Conservation (phyloP, 805 yeast genomes). For the Candida silvicultrix region DNA sequence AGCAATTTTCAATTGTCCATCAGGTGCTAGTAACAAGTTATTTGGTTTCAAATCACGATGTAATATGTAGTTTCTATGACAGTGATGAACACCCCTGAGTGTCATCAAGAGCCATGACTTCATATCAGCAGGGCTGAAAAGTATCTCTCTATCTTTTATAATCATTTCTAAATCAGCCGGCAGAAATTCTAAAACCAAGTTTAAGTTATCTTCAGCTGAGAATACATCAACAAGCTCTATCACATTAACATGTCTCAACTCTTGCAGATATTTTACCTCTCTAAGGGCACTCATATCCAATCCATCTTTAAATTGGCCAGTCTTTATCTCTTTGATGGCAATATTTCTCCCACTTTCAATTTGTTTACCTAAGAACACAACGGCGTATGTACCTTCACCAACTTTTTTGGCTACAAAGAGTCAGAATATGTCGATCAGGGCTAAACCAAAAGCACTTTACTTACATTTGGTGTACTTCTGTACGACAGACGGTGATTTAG, state of each 20-base stretch:
- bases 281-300: slow-evolving; percentile 96
- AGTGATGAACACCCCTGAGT: slow-evolving; percentile 88
- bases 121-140: slow-evolving; percentile 81
- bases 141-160: slow-evolving; percentile 68
- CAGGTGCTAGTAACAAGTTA: slow-evolving; percentile 79
- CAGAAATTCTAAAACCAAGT: slow-evolving; percentile 85
- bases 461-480: slow-evolving; percentile 4
- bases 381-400: slow-evolving; percentile 99
- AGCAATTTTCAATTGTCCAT: slow-evolving; percentile 86
- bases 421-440: slow-evolving; percentile 1
- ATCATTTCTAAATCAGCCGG: slow-evolving; percentile 90
- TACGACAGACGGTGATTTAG: neutral
- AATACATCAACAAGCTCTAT: slow-evolving; percentile 88
- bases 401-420: slow-evolving; percentile 63
- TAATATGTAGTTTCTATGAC: slow-evolving; percentile 84
- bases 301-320: slow-evolving; percentile 93
- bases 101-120: slow-evolving; percentile 96
- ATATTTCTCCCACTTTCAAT: slow-evolving; percentile 48
- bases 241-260: slow-evolving; percentile 69
- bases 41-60: slow-evolving; percentile 95
- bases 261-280: slow-evolving; percentile 85
- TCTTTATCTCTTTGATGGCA: slow-evolving; percentile 94
- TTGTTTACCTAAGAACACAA: slow-evolving; percentile 81
- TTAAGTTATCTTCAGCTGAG: slow-evolving; percentile 56
- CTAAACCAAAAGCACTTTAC: neutral